phyloP scores from a whole-genome alignment of 768 basidiomycete genomes.

The Ramaria sp. region DNA sequence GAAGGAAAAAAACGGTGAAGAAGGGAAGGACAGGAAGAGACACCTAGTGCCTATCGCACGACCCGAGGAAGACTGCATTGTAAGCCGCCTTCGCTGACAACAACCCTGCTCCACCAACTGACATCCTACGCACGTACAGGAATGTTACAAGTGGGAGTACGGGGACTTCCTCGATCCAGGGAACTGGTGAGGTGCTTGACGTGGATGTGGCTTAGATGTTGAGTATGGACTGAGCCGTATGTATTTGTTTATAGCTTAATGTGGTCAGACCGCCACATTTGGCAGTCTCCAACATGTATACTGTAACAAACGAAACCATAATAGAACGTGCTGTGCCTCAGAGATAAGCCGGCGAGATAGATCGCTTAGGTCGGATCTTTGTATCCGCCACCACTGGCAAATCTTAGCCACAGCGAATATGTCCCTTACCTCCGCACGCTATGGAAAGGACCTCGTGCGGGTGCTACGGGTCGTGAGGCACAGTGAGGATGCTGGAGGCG shows the following conservation, averaged over 20 bases:
- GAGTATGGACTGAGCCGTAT: too few species aligned
- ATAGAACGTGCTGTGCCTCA: too few species aligned
- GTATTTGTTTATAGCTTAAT: too few species aligned
- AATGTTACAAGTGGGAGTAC: constrained; percentile 66
- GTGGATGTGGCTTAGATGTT: too few species aligned
- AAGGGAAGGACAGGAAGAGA: constrained; percentile 34
- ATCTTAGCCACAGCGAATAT: background rate
- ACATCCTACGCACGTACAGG: constrained; percentile 27
- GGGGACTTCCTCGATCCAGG: constrained; percentile 33
- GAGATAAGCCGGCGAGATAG: too few species aligned
- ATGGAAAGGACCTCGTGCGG: constrained; percentile 85
- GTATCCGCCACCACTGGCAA: too few species aligned
- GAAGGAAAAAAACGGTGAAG: constrained; percentile 29
- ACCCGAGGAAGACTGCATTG: constrained; percentile 55
- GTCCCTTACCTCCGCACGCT: constrained; percentile 43
- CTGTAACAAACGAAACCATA: too few species aligned
- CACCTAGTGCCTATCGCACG: constrained; percentile 26
- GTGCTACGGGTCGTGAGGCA: constrained; percentile 78
- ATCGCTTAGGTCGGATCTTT: too few species aligned
- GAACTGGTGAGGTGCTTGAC: background rate
- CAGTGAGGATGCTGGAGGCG: constrained; percentile 24
- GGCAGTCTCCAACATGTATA: too few species aligned
- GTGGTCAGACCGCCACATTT: too few species aligned
- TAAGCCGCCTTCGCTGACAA: constrained; percentile 24
- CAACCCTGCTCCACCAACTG: background rate